Evolutionary conservation across 257 asterid genomes (phyloP).

Genomic region (Craterostigma plantagineum): DNA sequence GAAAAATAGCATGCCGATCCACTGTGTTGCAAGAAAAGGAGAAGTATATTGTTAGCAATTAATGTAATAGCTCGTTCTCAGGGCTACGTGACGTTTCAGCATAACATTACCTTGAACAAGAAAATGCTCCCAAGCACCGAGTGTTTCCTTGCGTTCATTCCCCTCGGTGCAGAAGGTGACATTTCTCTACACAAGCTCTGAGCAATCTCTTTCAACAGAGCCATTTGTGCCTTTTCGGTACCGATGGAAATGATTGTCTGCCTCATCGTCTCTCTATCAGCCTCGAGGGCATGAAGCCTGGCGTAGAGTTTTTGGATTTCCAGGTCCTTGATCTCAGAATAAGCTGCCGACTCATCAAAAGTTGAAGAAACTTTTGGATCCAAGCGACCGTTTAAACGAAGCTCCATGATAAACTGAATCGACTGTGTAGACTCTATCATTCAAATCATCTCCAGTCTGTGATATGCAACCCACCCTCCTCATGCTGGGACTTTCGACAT

Average conservation of each 20-base stretch:
- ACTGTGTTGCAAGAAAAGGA: constrained; percentile 31
- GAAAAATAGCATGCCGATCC: constrained; percentile 44
- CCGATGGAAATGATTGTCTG: constrained; percentile 69
- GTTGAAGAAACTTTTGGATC: constrained; percentile 42
- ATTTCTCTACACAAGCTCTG: constrained; percentile 38
- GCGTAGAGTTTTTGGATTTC: constrained; percentile 71
- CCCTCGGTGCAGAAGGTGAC: constrained; percentile 9
- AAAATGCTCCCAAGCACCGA: constrained; percentile 27
- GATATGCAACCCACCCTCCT: constrained; percentile 33
- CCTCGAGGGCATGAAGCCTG: constrained; percentile 91
- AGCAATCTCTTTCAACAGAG: constrained; percentile 84
- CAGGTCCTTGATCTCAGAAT: constrained; percentile 31
- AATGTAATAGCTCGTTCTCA: too few species aligned
- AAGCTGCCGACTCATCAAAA: constrained; percentile 24
- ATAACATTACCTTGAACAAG: constrained; percentile 44
- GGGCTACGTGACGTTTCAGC: too few species aligned
- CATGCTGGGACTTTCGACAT: constrained; percentile 30
- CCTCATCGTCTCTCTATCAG: constrained; percentile 97
- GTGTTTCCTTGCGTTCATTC: constrained; percentile 35
- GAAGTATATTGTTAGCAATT: constrained; percentile 16
- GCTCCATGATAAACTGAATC: constrained; percentile 65
- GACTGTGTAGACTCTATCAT: constrained; percentile 69
- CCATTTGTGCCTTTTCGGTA: constrained; percentile 79
- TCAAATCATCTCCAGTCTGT: constrained; percentile 50
- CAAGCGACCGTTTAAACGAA: constrained; percentile 15